These are phyloP conservation scores for Leccinellum luteum DNA, from an alignment of 768 basidiomycete species.

Conservation along the genomic window DNA sequence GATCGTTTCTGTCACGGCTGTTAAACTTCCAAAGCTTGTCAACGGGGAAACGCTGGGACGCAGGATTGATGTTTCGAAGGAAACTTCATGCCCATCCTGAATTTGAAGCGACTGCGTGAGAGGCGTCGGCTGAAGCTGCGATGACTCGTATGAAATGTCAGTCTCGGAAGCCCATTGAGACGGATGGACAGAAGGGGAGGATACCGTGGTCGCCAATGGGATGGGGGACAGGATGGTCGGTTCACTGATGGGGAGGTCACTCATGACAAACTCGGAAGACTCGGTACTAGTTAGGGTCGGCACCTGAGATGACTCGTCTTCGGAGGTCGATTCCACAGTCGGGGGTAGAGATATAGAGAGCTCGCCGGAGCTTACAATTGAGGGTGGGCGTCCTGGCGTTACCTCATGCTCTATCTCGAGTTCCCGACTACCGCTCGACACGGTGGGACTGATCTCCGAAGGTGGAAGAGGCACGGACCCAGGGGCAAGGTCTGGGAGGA, in stretches of 20 bases:
- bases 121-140: constrained; percentile 69
- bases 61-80: constrained; percentile 74
- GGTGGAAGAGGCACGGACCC: constrained; percentile 40
- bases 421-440: constrained; percentile 20
- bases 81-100: constrained; percentile 59
- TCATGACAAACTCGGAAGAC: constrained; percentile 35
- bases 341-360: constrained; percentile 17
- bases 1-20: constrained; percentile 35
- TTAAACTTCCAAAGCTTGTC: constrained; percentile 31
- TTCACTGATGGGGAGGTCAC: constrained; percentile 29
- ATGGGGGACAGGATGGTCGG: constrained; percentile 31
- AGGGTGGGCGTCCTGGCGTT: constrained; percentile 5
- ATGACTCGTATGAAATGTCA: constrained; percentile 73
- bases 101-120: constrained; percentile 50
- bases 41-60: constrained; percentile 52
- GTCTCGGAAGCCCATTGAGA: constrained; percentile 62
- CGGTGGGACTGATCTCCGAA: constrained; percentile 31
- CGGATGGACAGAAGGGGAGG: constrained; percentile 39
- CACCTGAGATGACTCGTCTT: constrained; percentile 28
- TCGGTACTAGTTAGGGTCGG: constrained; percentile 43
- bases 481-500: constrained; percentile 18
- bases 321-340: constrained; percentile 33
- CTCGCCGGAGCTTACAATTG: constrained; percentile 22
- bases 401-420: constrained; percentile 22
- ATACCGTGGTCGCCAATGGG: constrained; percentile 35